Conservation (phyloP, 73 alveolate genomes). For the Paramecium pentaurelia region DNA sequence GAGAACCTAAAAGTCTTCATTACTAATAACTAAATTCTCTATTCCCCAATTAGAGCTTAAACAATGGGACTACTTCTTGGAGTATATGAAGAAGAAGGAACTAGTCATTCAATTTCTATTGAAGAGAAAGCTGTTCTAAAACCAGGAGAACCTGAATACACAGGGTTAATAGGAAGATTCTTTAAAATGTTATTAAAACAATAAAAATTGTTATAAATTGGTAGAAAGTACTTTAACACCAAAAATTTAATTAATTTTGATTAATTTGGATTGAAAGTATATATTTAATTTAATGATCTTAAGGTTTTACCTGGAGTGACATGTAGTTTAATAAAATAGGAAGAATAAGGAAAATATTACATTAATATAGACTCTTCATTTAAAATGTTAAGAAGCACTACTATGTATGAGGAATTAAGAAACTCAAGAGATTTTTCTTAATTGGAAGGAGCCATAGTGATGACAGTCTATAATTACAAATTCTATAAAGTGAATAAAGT, state of each 20-base stretch:
- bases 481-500: conserved; percentile 58
- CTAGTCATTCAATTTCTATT: not conserved
- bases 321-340: not conserved
- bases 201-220: not conserved
- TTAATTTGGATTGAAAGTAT: not conserved
- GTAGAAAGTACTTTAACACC: conserved; percentile 14
- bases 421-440: not conserved
- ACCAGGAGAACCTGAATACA: conserved; percentile 27
- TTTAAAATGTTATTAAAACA: not conserved
- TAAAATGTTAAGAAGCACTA: not conserved
- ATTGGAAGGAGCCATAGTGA: conserved; percentile 54
- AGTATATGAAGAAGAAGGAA: not conserved
- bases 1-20: not conserved
- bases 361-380: conserved; percentile 13
- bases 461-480: conserved; percentile 52
- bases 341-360: not conserved
- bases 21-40: not conserved
- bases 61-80: not conserved
- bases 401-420: conserved; percentile 9
- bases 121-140: conserved; percentile 28
- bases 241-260: conserved; percentile 17
- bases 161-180: conserved; percentile 37
- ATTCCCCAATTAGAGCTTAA: conserved; percentile 15
- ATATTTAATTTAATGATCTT: not conserved
- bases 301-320: conserved; percentile 30